Evolutionary conservation across 805 yeast genomes (phyloP).

Genomic region (Starmera dryadoides): DNA sequence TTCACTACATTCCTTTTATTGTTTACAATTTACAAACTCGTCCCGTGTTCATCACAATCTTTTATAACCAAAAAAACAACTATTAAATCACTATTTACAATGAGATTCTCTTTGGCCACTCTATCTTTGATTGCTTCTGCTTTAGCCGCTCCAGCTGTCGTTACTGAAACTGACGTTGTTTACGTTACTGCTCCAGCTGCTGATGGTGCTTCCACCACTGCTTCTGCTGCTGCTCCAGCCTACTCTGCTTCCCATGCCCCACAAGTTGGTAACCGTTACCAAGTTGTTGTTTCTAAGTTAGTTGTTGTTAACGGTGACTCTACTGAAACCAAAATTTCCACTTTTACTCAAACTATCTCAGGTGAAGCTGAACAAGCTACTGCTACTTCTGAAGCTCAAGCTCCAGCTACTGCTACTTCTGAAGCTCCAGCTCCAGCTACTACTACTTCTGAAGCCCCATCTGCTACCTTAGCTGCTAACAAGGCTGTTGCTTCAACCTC

Average conservation of each 20-base stretch:
- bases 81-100: not conserved
- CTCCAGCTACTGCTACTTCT: slow-evolving; percentile 15
- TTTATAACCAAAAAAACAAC: not conserved
- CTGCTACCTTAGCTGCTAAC: slow-evolving; percentile 1
- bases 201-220: slow-evolving; percentile 8
- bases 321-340: slow-evolving; percentile 15
- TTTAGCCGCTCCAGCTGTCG: slow-evolving; percentile 21
- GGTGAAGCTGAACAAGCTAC: slow-evolving; percentile 1
- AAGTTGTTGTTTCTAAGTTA: slow-evolving; percentile 19
- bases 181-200: slow-evolving; percentile 17
- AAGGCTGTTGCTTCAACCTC: slow-evolving; percentile 1
- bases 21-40: no score
- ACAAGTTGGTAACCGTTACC: slow-evolving; percentile 13
- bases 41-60: no score
- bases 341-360: slow-evolving; percentile 10
- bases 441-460: slow-evolving; percentile 7
- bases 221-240: slow-evolving; percentile 8
- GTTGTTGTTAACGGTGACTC: slow-evolving; percentile 13
- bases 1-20: no score
- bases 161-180: slow-evolving; percentile 19
- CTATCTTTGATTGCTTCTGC: slow-evolving; percentile 18
- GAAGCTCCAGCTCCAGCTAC: slow-evolving; percentile 16
- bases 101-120: slow-evolving; percentile 18
- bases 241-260: slow-evolving; percentile 15
- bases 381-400: slow-evolving; percentile 9